These are phyloP conservation scores for Friedmanniomyces simplex DNA, from an alignment of 495 filamentous ascomycete species.

Conservation along the genomic window DNA sequence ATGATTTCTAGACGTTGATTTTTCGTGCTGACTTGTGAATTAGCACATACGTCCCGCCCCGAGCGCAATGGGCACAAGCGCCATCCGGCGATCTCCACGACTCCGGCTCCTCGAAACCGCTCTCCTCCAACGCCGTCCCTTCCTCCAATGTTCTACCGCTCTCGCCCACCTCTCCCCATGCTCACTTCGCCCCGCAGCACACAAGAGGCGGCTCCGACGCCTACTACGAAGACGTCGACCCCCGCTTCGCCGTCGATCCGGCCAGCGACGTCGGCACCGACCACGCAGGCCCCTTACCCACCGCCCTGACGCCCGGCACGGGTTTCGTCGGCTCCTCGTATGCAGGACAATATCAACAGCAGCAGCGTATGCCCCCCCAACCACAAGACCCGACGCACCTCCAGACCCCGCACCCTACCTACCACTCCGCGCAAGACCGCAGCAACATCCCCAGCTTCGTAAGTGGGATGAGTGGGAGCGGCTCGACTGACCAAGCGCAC, in stretches of 20 bases:
- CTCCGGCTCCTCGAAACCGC: conserved; percentile 13
- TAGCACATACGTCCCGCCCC: conserved; percentile 41
- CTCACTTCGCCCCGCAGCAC: conserved; percentile 26
- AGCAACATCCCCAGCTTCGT: conserved; percentile 5
- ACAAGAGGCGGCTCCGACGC: conserved; percentile 39
- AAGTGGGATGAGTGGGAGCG: not conserved
- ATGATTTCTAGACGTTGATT: not conserved
- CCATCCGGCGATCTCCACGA: not conserved
- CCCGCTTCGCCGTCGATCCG: conserved; percentile 58
- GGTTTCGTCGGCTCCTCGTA: not conserved
- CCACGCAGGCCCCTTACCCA: conserved; percentile 13
- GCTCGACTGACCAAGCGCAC: conserved; percentile 1
- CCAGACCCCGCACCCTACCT: conserved; percentile 1
- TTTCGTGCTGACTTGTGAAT: not conserved
- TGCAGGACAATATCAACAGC: not conserved
- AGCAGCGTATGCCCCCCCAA: conserved; percentile 12
- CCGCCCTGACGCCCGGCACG: conserved; percentile 15
- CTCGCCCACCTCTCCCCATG: conserved; percentile 14
- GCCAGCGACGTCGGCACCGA: conserved; percentile 25
- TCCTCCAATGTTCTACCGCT: conserved; percentile 25
- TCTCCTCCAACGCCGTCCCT: conserved; percentile 21
- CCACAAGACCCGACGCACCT: conserved; percentile 8
- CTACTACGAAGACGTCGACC: conserved; percentile 94
- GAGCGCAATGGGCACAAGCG: conserved; percentile 30
- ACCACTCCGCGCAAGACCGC: not conserved